Conservation (phyloP, 2,329 filamentous ascomycete genomes). For the Sordariomycetes sp. region DNA sequence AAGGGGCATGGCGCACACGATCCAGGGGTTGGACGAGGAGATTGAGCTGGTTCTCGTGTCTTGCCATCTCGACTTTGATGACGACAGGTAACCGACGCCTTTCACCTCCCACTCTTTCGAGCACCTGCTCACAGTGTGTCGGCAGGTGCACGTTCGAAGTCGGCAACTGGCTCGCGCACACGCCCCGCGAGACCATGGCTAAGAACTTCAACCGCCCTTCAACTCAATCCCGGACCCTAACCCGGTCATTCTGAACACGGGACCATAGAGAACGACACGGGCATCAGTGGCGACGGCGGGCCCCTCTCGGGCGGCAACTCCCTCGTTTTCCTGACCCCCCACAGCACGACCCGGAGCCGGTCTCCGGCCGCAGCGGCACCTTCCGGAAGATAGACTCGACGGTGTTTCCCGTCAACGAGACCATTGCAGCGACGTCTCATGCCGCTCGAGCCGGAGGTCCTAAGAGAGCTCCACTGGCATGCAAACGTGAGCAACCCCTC, state of each 20-base stretch:
- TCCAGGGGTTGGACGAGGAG: slow-evolving; percentile 51
- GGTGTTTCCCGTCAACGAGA: slow-evolving; percentile 53
- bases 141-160: slow-evolving; percentile 55
- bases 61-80: slow-evolving; percentile 54
- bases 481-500: slow-evolving; percentile 36
- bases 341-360: slow-evolving; percentile 38
- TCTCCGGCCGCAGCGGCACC: slow-evolving; percentile 44
- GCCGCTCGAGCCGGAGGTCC: slow-evolving; percentile 44
- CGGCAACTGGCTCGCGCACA: slow-evolving; percentile 57
- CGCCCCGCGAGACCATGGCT: slow-evolving; percentile 46
- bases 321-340: slow-evolving; percentile 45
- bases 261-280: slow-evolving; percentile 34
- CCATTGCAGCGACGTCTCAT: slow-evolving; percentile 53
- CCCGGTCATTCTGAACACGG: slow-evolving; percentile 45
- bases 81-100: slow-evolving; percentile 29
- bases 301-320: slow-evolving; percentile 37
- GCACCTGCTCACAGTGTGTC: too few species aligned
- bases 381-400: slow-evolving; percentile 52
- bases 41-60: slow-evolving; percentile 56
- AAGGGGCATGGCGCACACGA: slow-evolving; percentile 49
- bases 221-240: slow-evolving; percentile 39
- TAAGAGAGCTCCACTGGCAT: slow-evolving; percentile 59
- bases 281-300: slow-evolving; percentile 22
- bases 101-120: neutral
- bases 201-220: slow-evolving; percentile 58